These are phyloP conservation scores for Penicillium sp. DNA, from an alignment of 2,329 filamentous ascomycete species.

Conservation along the genomic window DNA sequence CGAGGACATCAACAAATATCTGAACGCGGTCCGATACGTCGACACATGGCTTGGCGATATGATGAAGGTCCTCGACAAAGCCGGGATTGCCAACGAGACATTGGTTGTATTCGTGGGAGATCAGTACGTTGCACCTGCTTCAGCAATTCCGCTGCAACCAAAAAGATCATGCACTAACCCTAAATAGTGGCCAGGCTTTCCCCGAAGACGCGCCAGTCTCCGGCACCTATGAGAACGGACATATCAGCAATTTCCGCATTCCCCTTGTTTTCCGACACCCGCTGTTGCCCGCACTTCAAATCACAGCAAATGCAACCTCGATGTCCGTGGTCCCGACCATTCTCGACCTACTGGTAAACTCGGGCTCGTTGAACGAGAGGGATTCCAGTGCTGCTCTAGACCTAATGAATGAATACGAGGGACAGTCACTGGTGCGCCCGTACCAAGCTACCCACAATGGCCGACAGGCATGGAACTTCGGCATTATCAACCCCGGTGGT, in stretches of 20 bases:
- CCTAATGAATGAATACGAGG: constrained; percentile 46
- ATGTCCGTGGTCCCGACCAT: constrained; percentile 47
- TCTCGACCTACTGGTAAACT: constrained; percentile 44
- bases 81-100: constrained; percentile 46
- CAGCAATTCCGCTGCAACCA: background rate
- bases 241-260: constrained; percentile 46
- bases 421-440: constrained; percentile 45
- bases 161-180: background rate
- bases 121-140: constrained; percentile 23
- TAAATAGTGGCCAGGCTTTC: constrained; percentile 42
- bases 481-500: constrained; percentile 33
- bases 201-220: constrained; percentile 39
- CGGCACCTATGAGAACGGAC: constrained; percentile 45
- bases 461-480: constrained; percentile 33
- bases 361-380: constrained; percentile 36
- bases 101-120: constrained; percentile 46
- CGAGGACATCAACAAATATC: constrained; percentile 40
- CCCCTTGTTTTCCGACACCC: constrained; percentile 48
- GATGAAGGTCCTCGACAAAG: constrained; percentile 42
- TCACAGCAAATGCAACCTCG: constrained; percentile 41
- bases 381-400: constrained; percentile 35
- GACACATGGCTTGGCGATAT: constrained; percentile 42
- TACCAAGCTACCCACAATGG: constrained; percentile 35
- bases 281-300: constrained; percentile 40
- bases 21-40: constrained; percentile 43